phyloP scores from a whole-genome alignment of 441 rosid species.

The Metrosideros polymorpha region DNA sequence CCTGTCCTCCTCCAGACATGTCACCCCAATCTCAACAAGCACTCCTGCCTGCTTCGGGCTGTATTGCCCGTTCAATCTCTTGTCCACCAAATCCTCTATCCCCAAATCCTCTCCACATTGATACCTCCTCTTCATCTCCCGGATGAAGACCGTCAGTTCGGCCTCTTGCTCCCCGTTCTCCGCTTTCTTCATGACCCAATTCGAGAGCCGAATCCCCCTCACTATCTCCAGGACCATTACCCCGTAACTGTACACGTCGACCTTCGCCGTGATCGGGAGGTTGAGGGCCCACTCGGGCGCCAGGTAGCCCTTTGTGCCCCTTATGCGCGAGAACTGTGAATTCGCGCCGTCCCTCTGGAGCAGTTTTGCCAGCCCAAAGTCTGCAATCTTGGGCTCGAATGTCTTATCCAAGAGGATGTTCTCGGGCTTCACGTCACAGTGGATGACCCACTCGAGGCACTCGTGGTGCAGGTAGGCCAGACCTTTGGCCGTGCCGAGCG shows the following conservation, averaged over 20 bases:
- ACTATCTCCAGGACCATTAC: constrained; percentile 26
- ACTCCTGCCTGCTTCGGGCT: constrained; percentile 9
- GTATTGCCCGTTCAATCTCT: constrained; percentile 18
- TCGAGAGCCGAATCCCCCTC: constrained; percentile 20
- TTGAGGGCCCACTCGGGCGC: constrained; percentile 36
- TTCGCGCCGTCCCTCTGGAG: constrained; percentile 8
- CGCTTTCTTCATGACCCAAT: not conserved
- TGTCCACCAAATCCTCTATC: constrained; percentile 26
- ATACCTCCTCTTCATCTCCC: constrained; percentile 9
- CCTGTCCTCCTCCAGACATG: constrained; percentile 24
- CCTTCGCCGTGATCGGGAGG: constrained; percentile 27
- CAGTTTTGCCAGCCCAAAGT: constrained; percentile 29
- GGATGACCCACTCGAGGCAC: constrained; percentile 40
- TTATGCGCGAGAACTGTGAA: constrained; percentile 14
- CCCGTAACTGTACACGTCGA: constrained; percentile 28
- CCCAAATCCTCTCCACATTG: not conserved
- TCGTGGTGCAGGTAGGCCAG: constrained; percentile 32
- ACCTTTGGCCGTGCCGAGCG: constrained; percentile 24
- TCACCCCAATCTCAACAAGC: constrained; percentile 21
- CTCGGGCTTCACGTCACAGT: constrained; percentile 37
- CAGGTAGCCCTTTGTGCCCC: constrained; percentile 36
- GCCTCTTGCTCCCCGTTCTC: constrained; percentile 11
- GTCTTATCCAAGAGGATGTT: constrained; percentile 24
- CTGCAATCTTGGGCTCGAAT: constrained; percentile 26
- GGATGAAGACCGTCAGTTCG: constrained; percentile 17